These are phyloP conservation scores for Vigna trinervia DNA, from an alignment of 306 rosid genomes.

Conservation along the genomic window DNA sequence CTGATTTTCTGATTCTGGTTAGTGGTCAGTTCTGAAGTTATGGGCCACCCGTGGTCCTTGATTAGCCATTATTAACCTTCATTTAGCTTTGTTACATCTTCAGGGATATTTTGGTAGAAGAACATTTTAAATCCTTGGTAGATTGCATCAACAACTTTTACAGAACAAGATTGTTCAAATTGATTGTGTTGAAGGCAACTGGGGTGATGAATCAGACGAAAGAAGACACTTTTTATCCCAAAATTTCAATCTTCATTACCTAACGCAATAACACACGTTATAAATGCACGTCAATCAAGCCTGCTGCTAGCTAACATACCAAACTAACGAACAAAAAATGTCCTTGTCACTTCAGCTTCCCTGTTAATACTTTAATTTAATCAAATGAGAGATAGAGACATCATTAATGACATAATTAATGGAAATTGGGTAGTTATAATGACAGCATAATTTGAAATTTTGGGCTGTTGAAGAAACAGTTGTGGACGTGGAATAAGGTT, in stretches of 20 bases:
- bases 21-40: background rate
- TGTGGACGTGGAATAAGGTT: background rate
- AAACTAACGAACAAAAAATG: background rate
- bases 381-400: background rate
- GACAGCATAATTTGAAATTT: background rate
- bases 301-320: background rate
- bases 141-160: background rate
- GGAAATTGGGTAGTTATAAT: background rate
- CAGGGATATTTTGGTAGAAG: no score
- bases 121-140: background rate
- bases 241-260: background rate
- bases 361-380: background rate
- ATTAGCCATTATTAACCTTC: background rate
- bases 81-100: background rate
- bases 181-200: background rate
- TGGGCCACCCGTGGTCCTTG: background rate
- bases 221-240: no score
- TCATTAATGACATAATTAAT: background rate
- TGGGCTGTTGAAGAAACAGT: background rate
- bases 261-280: background rate
- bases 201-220: background rate
- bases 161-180: background rate
- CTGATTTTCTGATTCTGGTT: background rate
- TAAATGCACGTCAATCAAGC: slow-evolving; percentile 7
- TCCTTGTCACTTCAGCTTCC: background rate